Evolutionary conservation across 129 eudicot species (phyloP), one percentile per base, ranked within the genome.

Genomic region (Centaurea solstitialis): DNA sequence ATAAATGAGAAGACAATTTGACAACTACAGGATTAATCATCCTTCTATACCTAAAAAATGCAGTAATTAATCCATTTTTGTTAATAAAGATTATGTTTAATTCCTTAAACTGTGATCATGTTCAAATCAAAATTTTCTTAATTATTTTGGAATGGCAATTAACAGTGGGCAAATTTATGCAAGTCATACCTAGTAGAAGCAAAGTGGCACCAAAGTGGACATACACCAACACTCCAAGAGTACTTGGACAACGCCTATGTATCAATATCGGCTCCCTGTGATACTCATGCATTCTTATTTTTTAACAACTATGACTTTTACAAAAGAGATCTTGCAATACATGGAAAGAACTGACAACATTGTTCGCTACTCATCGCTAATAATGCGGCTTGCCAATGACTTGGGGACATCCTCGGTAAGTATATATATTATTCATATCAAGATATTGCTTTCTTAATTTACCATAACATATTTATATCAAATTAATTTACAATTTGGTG

Each of bases 301-400:
- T 26, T 66, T 73, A 24, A 68, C 72, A 72, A 39, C 71, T 0
- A 15, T 43, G 43, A 20, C 71, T 45, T 45, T 70, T 43, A 45
- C 71, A 3, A 4, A 72, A 38, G 79, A 85, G 26, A 74, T 59
- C 4, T n/a, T 66, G 4, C 71, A 53, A 23, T 81, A 50, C 33
- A 13, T 66, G 33, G 74, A 72, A 64, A 74, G 12, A 26, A 10
- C 41, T 2, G 37, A 72, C 2, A 47, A 50, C 40, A 67, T 85
- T 18, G 69, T 81, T 30, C 74, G 64, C 20, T 74, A 64, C 9
- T 39, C 83, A 21, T 23, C 86, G 4, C 13, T 72, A 7, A 81
- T 85, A 28, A 76, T 81, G 17, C 84, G 90, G 8, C 81, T 87
- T 26, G 61, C 71, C 35, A 82, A 87, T 45, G 90, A 84, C 68